These are phyloP conservation scores for Chrysopogon serrulatus DNA, from an alignment of 176 grass and related monocot species.

Conservation along the genomic window DNA sequence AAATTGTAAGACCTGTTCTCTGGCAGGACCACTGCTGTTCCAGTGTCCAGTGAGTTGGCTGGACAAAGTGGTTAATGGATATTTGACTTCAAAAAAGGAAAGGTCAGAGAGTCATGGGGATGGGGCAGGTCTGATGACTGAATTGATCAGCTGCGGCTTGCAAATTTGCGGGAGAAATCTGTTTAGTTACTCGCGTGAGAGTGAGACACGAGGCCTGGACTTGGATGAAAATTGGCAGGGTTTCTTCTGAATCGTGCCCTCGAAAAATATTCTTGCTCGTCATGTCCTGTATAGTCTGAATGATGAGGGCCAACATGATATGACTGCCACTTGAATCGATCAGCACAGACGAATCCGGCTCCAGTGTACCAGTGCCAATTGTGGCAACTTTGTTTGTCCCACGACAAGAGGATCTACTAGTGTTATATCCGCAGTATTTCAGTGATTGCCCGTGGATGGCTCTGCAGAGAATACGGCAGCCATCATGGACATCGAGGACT, in stretches of 20 bases:
- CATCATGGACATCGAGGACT: conserved; percentile 1
- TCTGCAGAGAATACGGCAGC: background rate
- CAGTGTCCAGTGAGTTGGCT: too few relatives aligned
- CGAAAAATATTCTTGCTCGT: too few relatives aligned
- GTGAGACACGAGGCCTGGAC: background rate
- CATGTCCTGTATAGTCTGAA: too few relatives aligned
- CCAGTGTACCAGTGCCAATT: background rate
- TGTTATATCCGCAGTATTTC: background rate
- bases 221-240: background rate
- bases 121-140: background rate
- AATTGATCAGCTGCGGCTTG: background rate
- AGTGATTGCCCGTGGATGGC: background rate
- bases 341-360: background rate
- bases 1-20: too few relatives aligned
- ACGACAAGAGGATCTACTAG: background rate
- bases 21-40: too few relatives aligned
- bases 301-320: background rate
- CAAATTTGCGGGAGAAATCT: background rate
- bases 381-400: background rate
- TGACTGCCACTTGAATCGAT: background rate
- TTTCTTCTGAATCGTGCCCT: background rate
- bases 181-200: too few relatives aligned
- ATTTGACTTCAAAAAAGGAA: too few relatives aligned
- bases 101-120: background rate
- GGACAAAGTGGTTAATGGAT: too few relatives aligned